Conservation (phyloP, 139 green algal genomes). For the Closterium sp. region DNA sequence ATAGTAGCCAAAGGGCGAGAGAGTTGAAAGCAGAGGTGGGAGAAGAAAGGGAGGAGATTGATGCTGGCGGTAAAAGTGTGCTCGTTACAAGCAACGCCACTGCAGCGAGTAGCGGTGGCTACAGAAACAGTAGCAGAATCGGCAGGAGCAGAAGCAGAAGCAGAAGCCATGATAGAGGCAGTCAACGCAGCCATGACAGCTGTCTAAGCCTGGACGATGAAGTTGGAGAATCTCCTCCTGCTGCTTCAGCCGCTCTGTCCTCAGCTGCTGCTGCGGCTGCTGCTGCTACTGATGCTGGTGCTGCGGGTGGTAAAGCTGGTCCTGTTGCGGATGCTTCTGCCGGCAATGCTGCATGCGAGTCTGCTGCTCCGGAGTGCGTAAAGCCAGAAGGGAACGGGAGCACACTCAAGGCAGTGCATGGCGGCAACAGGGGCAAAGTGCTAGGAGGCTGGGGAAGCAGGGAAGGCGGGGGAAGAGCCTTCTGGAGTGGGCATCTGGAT, state of each 20-base stretch:
- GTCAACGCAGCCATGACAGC: not conserved
- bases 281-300: not conserved
- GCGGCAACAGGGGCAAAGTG: not conserved
- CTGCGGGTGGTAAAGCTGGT: too few species aligned
- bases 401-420: not conserved
- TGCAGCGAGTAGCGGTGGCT: not conserved
- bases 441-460: not conserved
- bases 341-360: not conserved
- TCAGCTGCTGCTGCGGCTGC: not conserved
- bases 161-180: not conserved
- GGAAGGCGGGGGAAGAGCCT: not conserved
- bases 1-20: too few species aligned
- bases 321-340: not conserved
- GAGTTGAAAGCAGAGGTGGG: too few species aligned
- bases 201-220: not conserved
- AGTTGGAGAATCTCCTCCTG: not conserved
- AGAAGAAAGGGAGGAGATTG: not conserved
- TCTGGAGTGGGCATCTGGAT: not conserved
- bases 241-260: not conserved
- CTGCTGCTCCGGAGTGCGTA: not conserved
- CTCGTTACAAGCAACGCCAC: not conserved
- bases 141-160: not conserved
- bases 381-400: not conserved
- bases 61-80: not conserved
- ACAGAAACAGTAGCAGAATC: not conserved